These are phyloP conservation scores for Dactylellina parvicollis DNA, from an alignment of 2,329 filamentous ascomycete genomes.

Conservation along the genomic window DNA sequence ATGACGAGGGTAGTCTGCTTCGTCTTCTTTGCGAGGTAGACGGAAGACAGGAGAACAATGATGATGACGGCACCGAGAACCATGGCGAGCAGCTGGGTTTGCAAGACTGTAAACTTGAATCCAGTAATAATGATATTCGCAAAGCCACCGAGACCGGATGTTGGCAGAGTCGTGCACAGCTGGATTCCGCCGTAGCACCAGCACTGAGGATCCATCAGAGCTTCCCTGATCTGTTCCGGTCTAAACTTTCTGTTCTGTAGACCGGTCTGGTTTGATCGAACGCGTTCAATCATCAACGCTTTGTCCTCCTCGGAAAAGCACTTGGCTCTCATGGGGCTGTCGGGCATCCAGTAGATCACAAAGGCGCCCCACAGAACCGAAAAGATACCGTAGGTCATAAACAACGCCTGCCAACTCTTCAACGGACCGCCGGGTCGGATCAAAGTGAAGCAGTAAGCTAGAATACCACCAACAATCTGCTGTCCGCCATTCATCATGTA, in stretches of 20 bases:
- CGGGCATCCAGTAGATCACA: constrained; percentile 62
- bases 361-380: constrained; percentile 65
- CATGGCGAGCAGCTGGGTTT: constrained; percentile 80
- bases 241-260: constrained; percentile 63
- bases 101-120: constrained; percentile 72
- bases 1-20: constrained; percentile 76
- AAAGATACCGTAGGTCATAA: constrained; percentile 63
- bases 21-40: constrained; percentile 74
- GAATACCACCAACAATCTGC: constrained; percentile 76
- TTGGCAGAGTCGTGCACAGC: constrained; percentile 77
- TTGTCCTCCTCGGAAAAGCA: constrained; percentile 65
- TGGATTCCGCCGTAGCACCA: constrained; percentile 74
- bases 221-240: constrained; percentile 67
- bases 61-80: constrained; percentile 79
- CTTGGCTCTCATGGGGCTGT: constrained; percentile 66
- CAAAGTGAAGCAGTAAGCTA: constrained; percentile 66
- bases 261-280: constrained; percentile 60
- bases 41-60: constrained; percentile 72
- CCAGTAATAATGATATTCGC: constrained; percentile 77
- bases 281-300: constrained; percentile 61
- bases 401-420: constrained; percentile 65
- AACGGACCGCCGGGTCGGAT: constrained; percentile 58
- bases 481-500: constrained; percentile 81
- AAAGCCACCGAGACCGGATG: constrained; percentile 76
- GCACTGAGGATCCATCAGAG: constrained; percentile 72